These are phyloP conservation scores for Gaeumannomyces sp. DNA, from an alignment of 2,329 filamentous ascomycete species.

Conservation along the genomic window DNA sequence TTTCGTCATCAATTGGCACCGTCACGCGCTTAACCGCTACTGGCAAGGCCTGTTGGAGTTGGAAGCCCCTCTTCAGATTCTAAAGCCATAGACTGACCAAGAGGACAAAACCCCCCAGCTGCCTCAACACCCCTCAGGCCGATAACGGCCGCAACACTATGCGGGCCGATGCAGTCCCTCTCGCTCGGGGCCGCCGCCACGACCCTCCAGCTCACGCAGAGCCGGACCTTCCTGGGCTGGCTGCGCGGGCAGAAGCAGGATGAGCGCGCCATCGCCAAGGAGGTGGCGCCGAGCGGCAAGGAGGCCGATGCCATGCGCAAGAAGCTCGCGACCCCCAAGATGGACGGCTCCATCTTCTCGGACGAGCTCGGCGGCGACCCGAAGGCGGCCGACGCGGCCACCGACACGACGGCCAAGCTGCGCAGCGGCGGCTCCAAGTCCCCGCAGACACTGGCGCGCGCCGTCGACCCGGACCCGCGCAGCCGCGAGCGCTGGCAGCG, in stretches of 20 bases:
- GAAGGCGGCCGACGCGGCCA: conserved; percentile 16
- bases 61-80: neutral
- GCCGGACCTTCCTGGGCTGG: conserved; percentile 5
- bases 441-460: conserved; percentile 51
- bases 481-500: conserved; percentile 71
- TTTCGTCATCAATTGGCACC: conserved; percentile 15
- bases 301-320: conserved; percentile 4
- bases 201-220: conserved; percentile 1
- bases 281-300: conserved; percentile 12
- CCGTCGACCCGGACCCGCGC: conserved; percentile 69
- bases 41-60: neutral
- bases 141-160: conserved; percentile 15
- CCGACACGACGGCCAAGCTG: neutral
- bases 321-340: conserved; percentile 29
- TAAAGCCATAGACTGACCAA: neutral
- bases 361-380: conserved; percentile 41
- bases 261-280: conserved; percentile 16
- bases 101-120: neutral
- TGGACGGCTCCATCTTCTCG: conserved; percentile 57
- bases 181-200: conserved; percentile 11
- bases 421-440: conserved; percentile 28
- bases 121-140: conserved; percentile 2
- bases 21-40: neutral
- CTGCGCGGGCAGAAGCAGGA: conserved; percentile 21
- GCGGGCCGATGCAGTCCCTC: conserved; percentile 19